Evolutionary conservation across 257 asterid genomes (phyloP).

Genomic region (Fraxinus quadrangulata): DNA sequence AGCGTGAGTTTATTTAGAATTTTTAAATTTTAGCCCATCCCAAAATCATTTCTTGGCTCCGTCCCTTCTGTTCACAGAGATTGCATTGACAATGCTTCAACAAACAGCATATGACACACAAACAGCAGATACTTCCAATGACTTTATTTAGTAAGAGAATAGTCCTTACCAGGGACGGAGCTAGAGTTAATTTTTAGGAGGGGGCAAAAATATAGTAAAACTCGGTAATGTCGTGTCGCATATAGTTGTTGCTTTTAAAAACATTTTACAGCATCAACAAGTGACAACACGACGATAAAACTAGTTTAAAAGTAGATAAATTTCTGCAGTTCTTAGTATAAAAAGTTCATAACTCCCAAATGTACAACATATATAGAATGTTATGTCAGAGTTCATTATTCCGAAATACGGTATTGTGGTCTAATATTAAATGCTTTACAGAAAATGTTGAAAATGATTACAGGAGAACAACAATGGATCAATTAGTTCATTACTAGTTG

Average conservation of each 20-base stretch:
- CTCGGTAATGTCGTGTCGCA: not conserved
- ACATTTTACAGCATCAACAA: not conserved
- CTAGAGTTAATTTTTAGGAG: not conserved
- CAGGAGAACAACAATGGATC: not conserved
- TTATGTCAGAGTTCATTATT: not conserved
- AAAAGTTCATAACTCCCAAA: no score
- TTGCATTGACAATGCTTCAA: not conserved
- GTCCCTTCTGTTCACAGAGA: not conserved
- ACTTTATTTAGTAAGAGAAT: no score
- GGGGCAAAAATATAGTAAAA: not conserved
- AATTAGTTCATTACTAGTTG: not conserved
- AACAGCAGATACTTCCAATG: no score
- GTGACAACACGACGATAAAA: not conserved
- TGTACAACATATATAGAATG: not conserved
- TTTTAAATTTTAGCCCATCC: no score
- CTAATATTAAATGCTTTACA: not conserved
- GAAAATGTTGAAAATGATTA: not conserved
- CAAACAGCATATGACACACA: not conserved
- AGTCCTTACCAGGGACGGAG: not conserved
- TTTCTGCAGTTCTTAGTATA: not conserved
- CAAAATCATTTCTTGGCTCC: no score
- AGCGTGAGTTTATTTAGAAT: no score
- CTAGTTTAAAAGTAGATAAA: not conserved
- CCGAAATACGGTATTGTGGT: not conserved
- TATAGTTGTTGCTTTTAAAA: not conserved